These are phyloP conservation scores for Malassezia equina DNA, from an alignment of 1,284 basidiomycete genomes.

Conservation along the genomic window DNA sequence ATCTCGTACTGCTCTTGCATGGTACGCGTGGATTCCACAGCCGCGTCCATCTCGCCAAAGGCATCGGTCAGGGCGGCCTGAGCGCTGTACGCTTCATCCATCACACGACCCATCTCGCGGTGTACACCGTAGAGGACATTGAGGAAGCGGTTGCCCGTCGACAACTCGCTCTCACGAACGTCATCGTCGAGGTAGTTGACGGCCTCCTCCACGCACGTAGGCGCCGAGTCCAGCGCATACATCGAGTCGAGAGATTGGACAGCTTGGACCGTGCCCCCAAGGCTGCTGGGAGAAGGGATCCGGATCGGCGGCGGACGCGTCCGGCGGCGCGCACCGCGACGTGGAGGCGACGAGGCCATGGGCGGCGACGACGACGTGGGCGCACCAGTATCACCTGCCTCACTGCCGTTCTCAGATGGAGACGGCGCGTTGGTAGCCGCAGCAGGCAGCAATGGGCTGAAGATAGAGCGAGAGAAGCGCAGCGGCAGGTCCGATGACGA, in stretches of 20 bases:
- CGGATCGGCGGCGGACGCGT: background rate
- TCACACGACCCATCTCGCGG: background rate
- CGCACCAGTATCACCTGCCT: background rate
- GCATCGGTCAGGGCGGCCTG: background rate
- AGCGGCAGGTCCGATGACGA: too few relatives aligned
- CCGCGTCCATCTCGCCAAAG: background rate
- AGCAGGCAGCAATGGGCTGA: too few relatives aligned
- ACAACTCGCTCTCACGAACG: background rate
- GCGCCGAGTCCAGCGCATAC: background rate
- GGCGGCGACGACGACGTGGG: background rate
- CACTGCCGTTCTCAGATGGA: background rate
- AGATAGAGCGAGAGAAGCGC: too few relatives aligned
- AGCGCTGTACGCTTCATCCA: background rate
- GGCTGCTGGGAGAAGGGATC: background rate
- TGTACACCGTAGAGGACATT: background rate
- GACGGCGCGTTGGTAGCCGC: background rate
- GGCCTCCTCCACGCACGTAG: background rate
- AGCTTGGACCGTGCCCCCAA: background rate
- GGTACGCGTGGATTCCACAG: background rate
- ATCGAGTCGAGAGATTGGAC: background rate
- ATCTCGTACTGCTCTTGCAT: background rate
- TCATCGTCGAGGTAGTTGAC: background rate
- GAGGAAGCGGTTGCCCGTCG: background rate
- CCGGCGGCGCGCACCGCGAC: background rate
- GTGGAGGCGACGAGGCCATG: background rate